Evolutionary conservation across 2,329 filamentous ascomycete genomes (phyloP), one percentile per base, ranked within the genome.

Genomic region (Sporothrix variecibatus): DNA sequence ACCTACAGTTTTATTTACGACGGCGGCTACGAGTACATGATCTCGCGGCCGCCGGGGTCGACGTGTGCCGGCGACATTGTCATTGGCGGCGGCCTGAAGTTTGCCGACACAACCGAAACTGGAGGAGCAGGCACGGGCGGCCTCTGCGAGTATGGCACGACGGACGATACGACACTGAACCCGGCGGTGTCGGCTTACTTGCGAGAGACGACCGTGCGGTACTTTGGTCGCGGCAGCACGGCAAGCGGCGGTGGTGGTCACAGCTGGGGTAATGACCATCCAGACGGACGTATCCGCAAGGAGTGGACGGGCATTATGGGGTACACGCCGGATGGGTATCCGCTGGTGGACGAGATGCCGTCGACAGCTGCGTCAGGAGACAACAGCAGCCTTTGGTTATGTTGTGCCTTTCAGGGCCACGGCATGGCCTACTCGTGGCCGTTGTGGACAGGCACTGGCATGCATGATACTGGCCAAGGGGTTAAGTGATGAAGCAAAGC

Each of bases 1-100:
- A 90, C 89, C 0, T 92, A 90, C 77, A 90, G 86, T 26, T 90
- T 92, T 76, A 87, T 91, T 34, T 90, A 89, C 78, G 83, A 84
- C 1, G 81, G 82, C 31, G 89, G 90, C 0, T 92, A 90, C 78
- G 91, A 93, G 75, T 93, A 93, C 80, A 89, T 93, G 85, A 87
- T 92, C 9, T 85, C 87, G 1, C 84, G 88, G 0, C 86, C 86
- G 0, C 80, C 82, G n/a, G 84, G 84, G 0, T 83, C 84, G 2
- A 77, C 76, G 23, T 81, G 82, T 28, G 81, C 80, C 2, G 86
- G 87, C 34, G 86, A 88, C 73, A 86, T 92, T 38, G 81, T 92
- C 40, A 90, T 92, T 17, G 90, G 91, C 0, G 90, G 91, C 20
- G 90, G 87, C 0, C 79, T 89, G 12, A 72, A 38, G 53, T 73